Base-by-base conservation (phyloP, 345 rosid species). In the Trapa bicornis region DNA sequence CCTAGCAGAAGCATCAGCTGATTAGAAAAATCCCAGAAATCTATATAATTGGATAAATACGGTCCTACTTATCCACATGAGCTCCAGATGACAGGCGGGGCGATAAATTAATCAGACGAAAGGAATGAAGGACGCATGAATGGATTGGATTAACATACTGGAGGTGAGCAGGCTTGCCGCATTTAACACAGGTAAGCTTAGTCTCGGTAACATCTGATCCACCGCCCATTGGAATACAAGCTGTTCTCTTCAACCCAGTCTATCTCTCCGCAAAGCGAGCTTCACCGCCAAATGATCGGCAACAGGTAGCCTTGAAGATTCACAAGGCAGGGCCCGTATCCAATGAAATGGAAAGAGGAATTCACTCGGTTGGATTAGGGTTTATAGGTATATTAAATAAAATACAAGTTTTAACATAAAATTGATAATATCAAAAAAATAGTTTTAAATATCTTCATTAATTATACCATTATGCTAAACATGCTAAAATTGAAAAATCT, bases 111-210 rank as follows among this genome's bases (percentile, higher is more conserved):
- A 54, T 14, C 61, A 52, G 1, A 2, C 33, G 62, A 67, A 53
- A 6, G 16, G 15, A 45, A 9, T 7, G 48, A 41, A 8, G 7
- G 43, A 41, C 6, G 43, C 48, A 11, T 45, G 1, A 43, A n/a
- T 22, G 38, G 5, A 45, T 39, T 39, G 42, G 65, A 56, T 56
- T 43, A 4, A 71, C 84, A 17, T 71, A 86, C 91, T 82, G 88
- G 62, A 86, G 88, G 68, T 39, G 69, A 5, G 88, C 88, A 16
- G 87, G 84, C 58, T 81, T 84, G 79, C 86, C 77, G 70, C 91
- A 86, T 65, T 9, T 74, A 38, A 65, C 81, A 67, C 88, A 86
- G 17, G 78, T 78, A 5, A 84, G 70, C 61, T 74, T 22, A 65
- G 70, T 60, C 60, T 80, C 69, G 45, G 65, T 79, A 54, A 47